phyloP scores from a whole-genome alignment of 192 early-diverging fungal species.

The Mortierella hygrophila region DNA sequence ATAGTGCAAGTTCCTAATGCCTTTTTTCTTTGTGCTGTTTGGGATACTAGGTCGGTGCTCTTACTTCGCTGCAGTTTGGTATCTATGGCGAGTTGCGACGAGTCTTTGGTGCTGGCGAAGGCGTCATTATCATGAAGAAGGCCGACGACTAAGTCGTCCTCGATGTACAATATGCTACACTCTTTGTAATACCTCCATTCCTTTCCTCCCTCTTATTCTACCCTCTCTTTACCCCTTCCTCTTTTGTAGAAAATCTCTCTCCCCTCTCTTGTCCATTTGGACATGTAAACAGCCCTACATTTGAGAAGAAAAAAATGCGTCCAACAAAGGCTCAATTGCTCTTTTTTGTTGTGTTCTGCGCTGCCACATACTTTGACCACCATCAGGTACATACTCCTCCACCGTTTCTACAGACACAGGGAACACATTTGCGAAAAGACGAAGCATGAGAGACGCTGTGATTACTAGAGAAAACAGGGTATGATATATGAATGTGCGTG shows the following conservation, averaged over 20 bases:
- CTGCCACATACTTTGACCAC: not conserved
- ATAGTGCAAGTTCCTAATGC: not conserved
- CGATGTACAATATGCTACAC: no score
- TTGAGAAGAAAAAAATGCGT: not conserved
- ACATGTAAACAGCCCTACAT: not conserved
- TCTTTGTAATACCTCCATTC: not conserved
- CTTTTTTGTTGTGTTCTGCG: not conserved
- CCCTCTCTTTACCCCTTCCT: not conserved
- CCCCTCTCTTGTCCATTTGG: not conserved
- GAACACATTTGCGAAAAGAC: not conserved
- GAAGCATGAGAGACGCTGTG: not conserved
- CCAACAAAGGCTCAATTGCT: not conserved
- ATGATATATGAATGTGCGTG: not conserved
- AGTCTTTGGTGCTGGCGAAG: conserved; percentile 64
- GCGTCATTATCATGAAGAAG: conserved; percentile 62
- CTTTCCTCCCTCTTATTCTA: no score
- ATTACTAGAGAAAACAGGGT: conserved; percentile 2
- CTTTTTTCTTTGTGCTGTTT: not conserved
- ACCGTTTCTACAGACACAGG: no score
- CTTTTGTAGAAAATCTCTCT: not conserved
- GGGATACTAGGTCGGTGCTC: conserved; percentile 47
- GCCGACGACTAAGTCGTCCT: not conserved
- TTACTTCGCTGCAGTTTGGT: conserved; percentile 73
- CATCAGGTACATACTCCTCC: no score
- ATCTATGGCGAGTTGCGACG: conserved; percentile 71